Evolutionary conservation across 345 rosid species (phyloP).

Genomic region (Kernera saxatilis): DNA sequence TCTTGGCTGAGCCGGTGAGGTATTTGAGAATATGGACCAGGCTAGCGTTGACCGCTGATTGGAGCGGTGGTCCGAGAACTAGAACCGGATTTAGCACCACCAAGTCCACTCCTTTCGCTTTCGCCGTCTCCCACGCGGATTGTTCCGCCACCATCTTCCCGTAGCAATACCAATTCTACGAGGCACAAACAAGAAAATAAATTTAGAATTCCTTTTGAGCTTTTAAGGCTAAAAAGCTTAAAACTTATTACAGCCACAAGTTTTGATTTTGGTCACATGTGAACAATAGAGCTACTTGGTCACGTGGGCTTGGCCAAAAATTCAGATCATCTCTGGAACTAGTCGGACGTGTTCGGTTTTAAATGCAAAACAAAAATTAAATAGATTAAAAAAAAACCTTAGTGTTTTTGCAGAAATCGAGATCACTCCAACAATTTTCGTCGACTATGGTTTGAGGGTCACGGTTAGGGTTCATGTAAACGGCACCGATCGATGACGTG

Average conservation of each 20-base stretch:
- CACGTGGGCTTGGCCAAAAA: neutral
- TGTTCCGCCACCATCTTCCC: conserved; percentile 92
- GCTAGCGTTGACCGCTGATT: conserved; percentile 73
- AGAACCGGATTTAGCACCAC: conserved; percentile 83
- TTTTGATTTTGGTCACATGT: neutral
- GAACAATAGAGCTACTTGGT: neutral
- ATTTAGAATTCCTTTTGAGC: neutral
- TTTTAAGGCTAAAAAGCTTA: neutral
- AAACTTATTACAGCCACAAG: neutral
- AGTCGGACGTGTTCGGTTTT: no score
- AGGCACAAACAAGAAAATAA: neutral
- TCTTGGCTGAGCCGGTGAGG: conserved; percentile 88
- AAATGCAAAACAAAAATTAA: no score
- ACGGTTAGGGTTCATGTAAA: conserved; percentile 88
- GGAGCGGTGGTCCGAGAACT: conserved; percentile 85
- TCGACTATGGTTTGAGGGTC: conserved; percentile 67
- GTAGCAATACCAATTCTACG: conserved; percentile 96
- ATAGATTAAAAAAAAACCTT: conserved; percentile 40
- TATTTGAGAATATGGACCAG: conserved; percentile 87
- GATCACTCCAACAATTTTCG: conserved; percentile 97
- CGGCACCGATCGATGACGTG: conserved; percentile 91
- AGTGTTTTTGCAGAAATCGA: conserved; percentile 89
- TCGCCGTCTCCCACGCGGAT: conserved; percentile 75
- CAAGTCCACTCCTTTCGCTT: conserved; percentile 73
- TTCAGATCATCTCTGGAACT: no score